Evolutionary conservation across 2,329 filamentous ascomycete species (phyloP).

Genomic region (Fusarium ambrosium): DNA sequence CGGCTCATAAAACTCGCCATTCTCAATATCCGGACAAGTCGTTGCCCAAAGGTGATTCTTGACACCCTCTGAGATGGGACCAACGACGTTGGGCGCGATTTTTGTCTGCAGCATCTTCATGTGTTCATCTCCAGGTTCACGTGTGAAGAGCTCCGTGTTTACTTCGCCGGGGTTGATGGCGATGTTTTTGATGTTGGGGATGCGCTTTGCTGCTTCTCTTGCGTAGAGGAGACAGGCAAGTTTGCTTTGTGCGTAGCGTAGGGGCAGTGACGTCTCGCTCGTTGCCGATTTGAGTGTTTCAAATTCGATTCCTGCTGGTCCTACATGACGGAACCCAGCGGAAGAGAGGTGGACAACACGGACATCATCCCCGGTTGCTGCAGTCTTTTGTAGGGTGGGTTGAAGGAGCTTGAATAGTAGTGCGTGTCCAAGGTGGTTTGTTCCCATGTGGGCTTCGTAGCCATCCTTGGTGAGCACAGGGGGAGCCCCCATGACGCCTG

Average conservation of each 20-base stretch:
- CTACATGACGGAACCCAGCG: neutral
- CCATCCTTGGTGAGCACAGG: neutral
- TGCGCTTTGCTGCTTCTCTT: neutral
- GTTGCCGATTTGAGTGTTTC: neutral
- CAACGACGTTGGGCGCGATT: neutral
- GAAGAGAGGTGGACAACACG: neutral
- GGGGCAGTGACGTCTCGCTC: neutral
- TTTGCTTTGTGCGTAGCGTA: neutral
- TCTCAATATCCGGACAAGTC: neutral
- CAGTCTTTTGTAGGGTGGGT: neutral
- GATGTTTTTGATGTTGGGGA: neutral
- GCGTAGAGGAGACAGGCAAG: neutral
- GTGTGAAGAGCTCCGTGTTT: neutral
- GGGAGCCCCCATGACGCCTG: neutral
- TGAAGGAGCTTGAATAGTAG: neutral
- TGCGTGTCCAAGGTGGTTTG: neutral
- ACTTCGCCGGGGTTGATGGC: neutral
- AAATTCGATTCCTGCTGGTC: neutral
- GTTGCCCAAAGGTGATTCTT: conserved; percentile 1
- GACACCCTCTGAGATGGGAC: neutral
- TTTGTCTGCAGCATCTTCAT: conserved; percentile 1
- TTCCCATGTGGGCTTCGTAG: neutral
- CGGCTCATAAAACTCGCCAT: neutral
- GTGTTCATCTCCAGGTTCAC: neutral
- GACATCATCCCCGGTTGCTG: neutral